Conservation (phyloP, 129 eudicot genomes). For the Pittosporum tobira region DNA sequence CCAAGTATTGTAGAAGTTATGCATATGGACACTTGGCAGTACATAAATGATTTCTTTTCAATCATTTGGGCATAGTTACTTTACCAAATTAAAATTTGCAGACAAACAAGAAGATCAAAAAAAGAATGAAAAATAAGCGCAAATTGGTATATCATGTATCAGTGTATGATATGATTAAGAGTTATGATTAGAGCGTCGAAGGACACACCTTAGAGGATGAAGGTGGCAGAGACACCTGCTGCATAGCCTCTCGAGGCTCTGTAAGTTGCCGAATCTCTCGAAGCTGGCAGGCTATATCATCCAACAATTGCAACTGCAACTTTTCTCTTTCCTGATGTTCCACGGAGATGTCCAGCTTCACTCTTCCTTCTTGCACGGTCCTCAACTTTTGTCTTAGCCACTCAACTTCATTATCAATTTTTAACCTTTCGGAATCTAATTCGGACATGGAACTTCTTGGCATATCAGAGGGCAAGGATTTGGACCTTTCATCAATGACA, state of each 20-base stretch:
- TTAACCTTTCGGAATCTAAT: slow-evolving; percentile 56
- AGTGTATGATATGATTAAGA: too few relatives aligned
- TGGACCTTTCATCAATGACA: slow-evolving; percentile 31
- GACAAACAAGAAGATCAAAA: background rate
- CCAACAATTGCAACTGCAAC: slow-evolving; percentile 71
- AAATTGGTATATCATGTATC: too few relatives aligned
- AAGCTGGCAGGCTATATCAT: slow-evolving; percentile 65
- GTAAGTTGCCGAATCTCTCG: slow-evolving; percentile 65
- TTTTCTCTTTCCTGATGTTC: slow-evolving; percentile 70
- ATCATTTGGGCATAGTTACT: too few relatives aligned
- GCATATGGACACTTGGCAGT: too few relatives aligned
- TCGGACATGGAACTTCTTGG: slow-evolving; percentile 50
- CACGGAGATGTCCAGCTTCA: slow-evolving; percentile 48
- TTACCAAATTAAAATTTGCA: background rate
- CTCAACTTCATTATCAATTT: slow-evolving; percentile 64
- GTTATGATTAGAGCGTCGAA: background rate
- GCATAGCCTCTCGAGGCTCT: slow-evolving; percentile 40
- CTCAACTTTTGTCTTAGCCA: slow-evolving; percentile 61
- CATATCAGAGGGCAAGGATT: slow-evolving; percentile 15
- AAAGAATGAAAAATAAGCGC: background rate
- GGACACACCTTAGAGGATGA: slow-evolving; percentile 54
- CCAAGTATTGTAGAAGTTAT: too few relatives aligned
- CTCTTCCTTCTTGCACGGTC: slow-evolving; percentile 66
- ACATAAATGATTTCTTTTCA: too few relatives aligned
- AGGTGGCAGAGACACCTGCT: slow-evolving; percentile 71